Percentiles rank a stretch among this genome's conserved stretches.
Conservation (phyloP, 805 yeast genomes). For the Suhomyces prunicola region DNA sequence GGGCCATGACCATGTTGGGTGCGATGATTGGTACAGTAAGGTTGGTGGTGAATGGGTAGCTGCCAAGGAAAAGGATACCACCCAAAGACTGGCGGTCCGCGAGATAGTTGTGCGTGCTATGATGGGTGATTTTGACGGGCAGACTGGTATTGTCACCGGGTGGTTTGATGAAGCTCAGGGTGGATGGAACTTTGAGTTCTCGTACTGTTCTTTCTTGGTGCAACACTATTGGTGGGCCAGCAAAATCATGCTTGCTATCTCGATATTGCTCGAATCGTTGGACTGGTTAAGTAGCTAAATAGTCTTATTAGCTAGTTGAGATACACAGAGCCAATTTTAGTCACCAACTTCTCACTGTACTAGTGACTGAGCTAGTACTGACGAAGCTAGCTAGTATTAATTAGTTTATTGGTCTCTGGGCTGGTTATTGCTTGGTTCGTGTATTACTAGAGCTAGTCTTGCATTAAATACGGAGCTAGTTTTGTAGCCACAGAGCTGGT, state of each 20-base stretch:
- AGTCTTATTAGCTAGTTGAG: too few species aligned
- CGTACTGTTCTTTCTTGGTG: slow-evolving; percentile 74
- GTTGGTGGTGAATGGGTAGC: slow-evolving; percentile 57
- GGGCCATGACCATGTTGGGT: slow-evolving; percentile 97
- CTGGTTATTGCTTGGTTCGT: too few species aligned
- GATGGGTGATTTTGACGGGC: slow-evolving; percentile 96
- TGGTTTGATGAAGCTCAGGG: slow-evolving; percentile 40
- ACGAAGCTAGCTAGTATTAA: too few species aligned
- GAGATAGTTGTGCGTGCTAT: slow-evolving; percentile 87
- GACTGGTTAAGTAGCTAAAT: neutral
- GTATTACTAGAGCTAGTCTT: too few species aligned
- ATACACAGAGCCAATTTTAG: too few species aligned
- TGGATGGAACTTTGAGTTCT: slow-evolving; percentile 65
- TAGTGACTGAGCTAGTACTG: too few species aligned
- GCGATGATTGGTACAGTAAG: slow-evolving; percentile 63
- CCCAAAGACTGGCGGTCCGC: slow-evolving; percentile 43
- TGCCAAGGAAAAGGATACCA: slow-evolving; percentile 32
- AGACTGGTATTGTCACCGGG: slow-evolving; percentile 81
- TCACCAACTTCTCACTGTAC: too few species aligned
- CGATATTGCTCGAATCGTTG: slow-evolving; percentile 29
- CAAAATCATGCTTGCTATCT: slow-evolving; percentile 43
- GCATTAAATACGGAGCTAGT: too few species aligned
- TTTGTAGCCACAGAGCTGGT: too few species aligned
- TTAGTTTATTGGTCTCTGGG: too few species aligned
- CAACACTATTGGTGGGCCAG: slow-evolving; percentile 98